phyloP scores from a whole-genome alignment of 179 eudicot genomes.

The Vitellaria paradoxa region DNA sequence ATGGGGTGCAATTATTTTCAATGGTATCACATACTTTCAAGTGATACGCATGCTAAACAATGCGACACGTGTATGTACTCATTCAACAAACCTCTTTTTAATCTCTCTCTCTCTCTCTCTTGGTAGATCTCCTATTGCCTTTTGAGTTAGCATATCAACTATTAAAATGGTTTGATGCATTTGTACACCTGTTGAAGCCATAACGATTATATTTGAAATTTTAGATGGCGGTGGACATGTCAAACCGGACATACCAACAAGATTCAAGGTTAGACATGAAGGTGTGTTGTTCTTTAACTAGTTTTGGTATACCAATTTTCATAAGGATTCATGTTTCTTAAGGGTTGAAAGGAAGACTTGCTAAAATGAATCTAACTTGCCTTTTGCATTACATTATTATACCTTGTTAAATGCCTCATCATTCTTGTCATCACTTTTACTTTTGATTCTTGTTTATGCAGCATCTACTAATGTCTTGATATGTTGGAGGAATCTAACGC shows the following conservation, averaged over 20 bases:
- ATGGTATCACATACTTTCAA: slow-evolving; percentile 92
- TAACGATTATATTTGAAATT: slow-evolving; percentile 24
- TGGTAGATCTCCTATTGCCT: no score
- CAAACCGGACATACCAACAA: slow-evolving; percentile 64
- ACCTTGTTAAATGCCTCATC: no score
- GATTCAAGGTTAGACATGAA: slow-evolving; percentile 84
- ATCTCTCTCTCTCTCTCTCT: not conserved
- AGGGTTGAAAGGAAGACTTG: no score
- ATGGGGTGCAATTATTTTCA: slow-evolving; percentile 98
- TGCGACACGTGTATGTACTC: slow-evolving; percentile 76
- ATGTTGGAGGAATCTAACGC: no score
- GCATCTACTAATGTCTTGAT: no score
- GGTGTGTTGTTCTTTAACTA: slow-evolving; percentile 38
- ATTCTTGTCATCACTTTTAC: no score
- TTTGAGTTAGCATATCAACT: slow-evolving; percentile 6
- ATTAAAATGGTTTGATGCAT: not conserved
- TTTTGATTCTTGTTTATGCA: no score
- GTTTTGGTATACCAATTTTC: not conserved
- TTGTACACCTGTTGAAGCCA: slow-evolving; percentile 9
- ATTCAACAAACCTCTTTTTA: not conserved
- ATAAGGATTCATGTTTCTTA: not conserved
- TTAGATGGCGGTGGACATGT: slow-evolving; percentile 97
- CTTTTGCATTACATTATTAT: no score
- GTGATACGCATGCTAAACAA: slow-evolving; percentile 98
- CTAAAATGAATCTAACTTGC: no score